Evolutionary conservation across 306 rosid species (phyloP).

Genomic region (Casuarina equisetifolia): DNA sequence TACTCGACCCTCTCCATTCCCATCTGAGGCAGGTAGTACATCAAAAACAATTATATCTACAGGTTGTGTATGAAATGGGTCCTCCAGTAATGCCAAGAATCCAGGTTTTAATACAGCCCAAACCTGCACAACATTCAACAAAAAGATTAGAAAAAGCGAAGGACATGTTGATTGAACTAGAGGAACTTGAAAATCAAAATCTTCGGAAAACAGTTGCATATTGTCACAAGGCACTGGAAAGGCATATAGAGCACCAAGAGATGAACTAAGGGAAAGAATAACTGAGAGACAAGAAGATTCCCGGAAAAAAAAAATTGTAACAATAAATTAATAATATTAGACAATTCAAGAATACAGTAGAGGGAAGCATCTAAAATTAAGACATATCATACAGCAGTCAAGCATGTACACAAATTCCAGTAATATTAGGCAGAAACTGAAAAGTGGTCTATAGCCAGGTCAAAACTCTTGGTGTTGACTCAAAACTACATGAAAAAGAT

Average conservation of each 20-base stretch:
- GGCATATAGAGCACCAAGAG: background rate
- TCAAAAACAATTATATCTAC: slow-evolving; percentile 92
- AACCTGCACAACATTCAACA: slow-evolving; percentile 55
- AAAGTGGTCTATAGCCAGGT: background rate
- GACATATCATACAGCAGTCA: background rate
- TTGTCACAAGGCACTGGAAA: background rate
- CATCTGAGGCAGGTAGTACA: slow-evolving; percentile 76
- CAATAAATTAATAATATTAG: background rate
- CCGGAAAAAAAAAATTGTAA: background rate
- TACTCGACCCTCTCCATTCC: slow-evolving; percentile 80
- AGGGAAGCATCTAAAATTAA: background rate
- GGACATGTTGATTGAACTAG: slow-evolving; percentile 6
- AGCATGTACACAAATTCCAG: background rate
- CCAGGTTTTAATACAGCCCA: slow-evolving; percentile 99
- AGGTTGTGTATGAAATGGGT: slow-evolving; percentile 87
- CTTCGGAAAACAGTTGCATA: background rate
- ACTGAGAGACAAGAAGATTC: background rate
- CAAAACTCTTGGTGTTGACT: background rate
- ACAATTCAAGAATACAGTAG: background rate
- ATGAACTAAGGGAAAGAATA: background rate
- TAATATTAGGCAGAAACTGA: background rate
- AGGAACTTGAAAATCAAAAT: slow-evolving; percentile 5
- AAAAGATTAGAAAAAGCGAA: slow-evolving; percentile 8
- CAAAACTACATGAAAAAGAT: background rate
- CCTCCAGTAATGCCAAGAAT: slow-evolving; percentile 87